Evolutionary conservation across 805 yeast species (phyloP).

Genomic region (Torulaspora quercuum): DNA sequence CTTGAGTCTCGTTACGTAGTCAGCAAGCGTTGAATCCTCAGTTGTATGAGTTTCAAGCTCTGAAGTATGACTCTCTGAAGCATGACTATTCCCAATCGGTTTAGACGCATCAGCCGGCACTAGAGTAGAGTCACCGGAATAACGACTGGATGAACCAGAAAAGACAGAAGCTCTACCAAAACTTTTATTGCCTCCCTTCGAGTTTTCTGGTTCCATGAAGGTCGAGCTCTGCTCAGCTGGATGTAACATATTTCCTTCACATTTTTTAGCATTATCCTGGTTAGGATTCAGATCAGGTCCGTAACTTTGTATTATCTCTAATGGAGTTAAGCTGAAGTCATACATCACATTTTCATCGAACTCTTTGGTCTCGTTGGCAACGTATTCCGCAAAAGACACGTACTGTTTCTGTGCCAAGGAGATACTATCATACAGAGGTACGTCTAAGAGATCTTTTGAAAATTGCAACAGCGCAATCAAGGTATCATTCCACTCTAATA

Average conservation of each 20-base stretch:
- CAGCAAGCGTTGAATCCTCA: constrained; percentile 18
- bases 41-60: not conserved
- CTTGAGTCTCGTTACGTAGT: constrained; percentile 26
- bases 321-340: constrained; percentile 29
- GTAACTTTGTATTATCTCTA: constrained; percentile 32
- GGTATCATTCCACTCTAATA: constrained; percentile 25
- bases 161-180: constrained; percentile 6
- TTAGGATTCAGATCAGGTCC: constrained; percentile 10
- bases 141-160: constrained; percentile 22
- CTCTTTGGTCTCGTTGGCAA: constrained; percentile 21
- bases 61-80: constrained; percentile 1
- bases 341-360: constrained; percentile 20
- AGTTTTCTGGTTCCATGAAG: too few relatives aligned
- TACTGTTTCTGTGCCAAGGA: constrained; percentile 13
- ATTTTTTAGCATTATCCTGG: too few relatives aligned
- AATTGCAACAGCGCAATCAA: constrained; percentile 11
- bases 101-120: constrained; percentile 1
- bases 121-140: constrained; percentile 17
- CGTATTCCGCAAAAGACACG: constrained; percentile 15
- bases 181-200: not conserved
- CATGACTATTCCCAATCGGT: not conserved
- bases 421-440: constrained; percentile 2
- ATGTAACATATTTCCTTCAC: too few relatives aligned
- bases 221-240: too few relatives aligned
- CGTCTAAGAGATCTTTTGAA: constrained; percentile 1